Base-by-base conservation (phyloP, 495 filamentous ascomycete species). In the Penicillium bialowiezense region DNA sequence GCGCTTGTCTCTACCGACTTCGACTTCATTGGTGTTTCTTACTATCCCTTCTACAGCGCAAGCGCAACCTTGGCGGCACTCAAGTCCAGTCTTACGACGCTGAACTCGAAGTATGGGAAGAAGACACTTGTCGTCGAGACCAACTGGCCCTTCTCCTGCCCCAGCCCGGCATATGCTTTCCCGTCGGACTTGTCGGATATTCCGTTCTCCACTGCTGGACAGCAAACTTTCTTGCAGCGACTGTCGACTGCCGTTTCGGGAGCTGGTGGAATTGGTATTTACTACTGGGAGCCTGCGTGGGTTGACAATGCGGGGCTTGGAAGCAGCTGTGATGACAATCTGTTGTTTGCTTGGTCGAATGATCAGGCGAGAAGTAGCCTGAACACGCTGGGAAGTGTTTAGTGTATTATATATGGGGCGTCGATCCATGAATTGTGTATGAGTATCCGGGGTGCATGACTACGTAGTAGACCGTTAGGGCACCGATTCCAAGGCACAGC, bases 261-360 rank as follows among this genome's bases (percentile, higher is more conserved):
- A 4, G 69, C 63, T 3, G 74, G 75, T 9, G 70, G 69, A 0
- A 18, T 69, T 44, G 84, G 84, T 0, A 50, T 88, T 35, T 86
- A 85, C 56, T 89, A 87, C 45, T 88, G 85, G 84, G 83, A 88
- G 59, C 85, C 84, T 3, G 83, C 78, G 7, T 88, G 84, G 84
- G 70, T 86, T 36, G 66, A 79, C 36, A 87, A 87, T 61, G 76
- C 75, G 10, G 75, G 62, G 10, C 63, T 87, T 47, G 85, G 86
- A 18, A 75, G 73, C 31, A 74, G 74, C 20, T 81, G 77, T 54
- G 51, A 60, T 21, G 70, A 80, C 63, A 74, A 73, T 55, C 44
- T 78, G 45, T 52, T 80, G 64, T 64, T 78, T 50, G 65, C 63
- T 43, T 69, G 39, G 19, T 20, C 41, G 17, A 62, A 46, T 17